phyloP scores from a whole-genome alignment of 2,329 filamentous ascomycete genomes.

The Colletotrichum simmondsii region DNA sequence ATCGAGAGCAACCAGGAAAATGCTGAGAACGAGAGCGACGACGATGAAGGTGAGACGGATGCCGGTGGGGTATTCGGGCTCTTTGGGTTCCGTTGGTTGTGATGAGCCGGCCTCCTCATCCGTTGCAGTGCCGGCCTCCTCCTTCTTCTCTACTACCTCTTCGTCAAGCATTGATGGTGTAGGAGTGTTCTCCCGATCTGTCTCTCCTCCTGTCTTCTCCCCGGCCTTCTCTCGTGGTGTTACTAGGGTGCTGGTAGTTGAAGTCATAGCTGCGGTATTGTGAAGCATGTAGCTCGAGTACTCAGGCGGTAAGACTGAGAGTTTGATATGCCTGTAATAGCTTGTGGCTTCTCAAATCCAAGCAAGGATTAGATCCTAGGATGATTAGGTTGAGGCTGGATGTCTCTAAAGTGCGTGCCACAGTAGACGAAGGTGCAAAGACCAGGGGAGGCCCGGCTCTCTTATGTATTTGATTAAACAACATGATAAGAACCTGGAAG shows the following conservation, averaged over 20 bases:
- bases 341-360: background rate
- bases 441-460: background rate
- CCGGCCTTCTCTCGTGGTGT: conserved; percentile 7
- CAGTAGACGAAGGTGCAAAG: background rate
- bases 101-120: conserved; percentile 30
- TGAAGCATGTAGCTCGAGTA: background rate
- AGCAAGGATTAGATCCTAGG: background rate
- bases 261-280: conserved; percentile 16
- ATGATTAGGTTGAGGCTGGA: background rate
- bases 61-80: conserved; percentile 52
- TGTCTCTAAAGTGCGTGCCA: conserved; percentile 26
- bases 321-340: background rate
- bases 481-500: background rate
- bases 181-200: conserved; percentile 23
- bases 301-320: background rate
- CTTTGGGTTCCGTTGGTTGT: conserved; percentile 31
- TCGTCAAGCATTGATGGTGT: conserved; percentile 29
- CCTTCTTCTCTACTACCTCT: conserved; percentile 21
- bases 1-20: conserved; percentile 62
- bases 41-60: conserved; percentile 55
- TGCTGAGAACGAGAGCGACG: conserved; percentile 55
- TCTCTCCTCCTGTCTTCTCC: conserved; percentile 15
- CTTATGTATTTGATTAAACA: conserved; percentile 21
- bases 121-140: conserved; percentile 15
- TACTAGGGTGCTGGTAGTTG: conserved; percentile 26